phyloP scores from a whole-genome alignment of 148 eudicot genomes.

The Persicaria maculosa region DNA sequence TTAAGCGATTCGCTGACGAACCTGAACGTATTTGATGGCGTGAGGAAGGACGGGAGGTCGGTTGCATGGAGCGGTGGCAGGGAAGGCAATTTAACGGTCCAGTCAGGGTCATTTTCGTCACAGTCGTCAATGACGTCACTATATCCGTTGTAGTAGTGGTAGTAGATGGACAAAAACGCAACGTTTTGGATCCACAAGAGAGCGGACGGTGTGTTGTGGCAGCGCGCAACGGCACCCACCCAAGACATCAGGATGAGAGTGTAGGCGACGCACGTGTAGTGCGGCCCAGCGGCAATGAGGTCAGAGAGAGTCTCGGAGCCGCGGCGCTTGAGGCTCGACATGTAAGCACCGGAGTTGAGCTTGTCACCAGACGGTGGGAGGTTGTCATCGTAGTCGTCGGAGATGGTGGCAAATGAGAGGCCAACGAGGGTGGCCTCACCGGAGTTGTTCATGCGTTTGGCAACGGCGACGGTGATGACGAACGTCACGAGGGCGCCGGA shows the following conservation, averaged over 20 bases:
- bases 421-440: slow-evolving; percentile 25
- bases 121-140: slow-evolving; percentile 27
- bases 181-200: slow-evolving; percentile 61
- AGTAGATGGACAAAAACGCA: slow-evolving; percentile 34
- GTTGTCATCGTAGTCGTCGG: slow-evolving; percentile 36
- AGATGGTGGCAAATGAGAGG: slow-evolving; percentile 44
- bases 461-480: slow-evolving; percentile 24
- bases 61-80: slow-evolving; percentile 11
- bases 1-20: not conserved
- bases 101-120: slow-evolving; percentile 21
- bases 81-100: slow-evolving; percentile 32
- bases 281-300: slow-evolving; percentile 29
- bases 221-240: slow-evolving; percentile 60
- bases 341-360: slow-evolving; percentile 24
- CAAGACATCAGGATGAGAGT: slow-evolving; percentile 51
- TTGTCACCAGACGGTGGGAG: slow-evolving; percentile 10
- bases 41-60: slow-evolving; percentile 35
- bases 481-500: slow-evolving; percentile 37
- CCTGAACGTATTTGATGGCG: slow-evolving; percentile 16
- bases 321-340: slow-evolving; percentile 27
- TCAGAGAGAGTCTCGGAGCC: slow-evolving; percentile 34
- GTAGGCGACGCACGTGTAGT: slow-evolving; percentile 43
- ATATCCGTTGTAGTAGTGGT: slow-evolving; percentile 29
- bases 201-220: slow-evolving; percentile 35
- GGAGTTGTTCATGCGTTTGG: slow-evolving; percentile 17